Conservation (phyloP, 2,329 filamentous ascomycete species). For the Pseudocercospora musae region DNA sequence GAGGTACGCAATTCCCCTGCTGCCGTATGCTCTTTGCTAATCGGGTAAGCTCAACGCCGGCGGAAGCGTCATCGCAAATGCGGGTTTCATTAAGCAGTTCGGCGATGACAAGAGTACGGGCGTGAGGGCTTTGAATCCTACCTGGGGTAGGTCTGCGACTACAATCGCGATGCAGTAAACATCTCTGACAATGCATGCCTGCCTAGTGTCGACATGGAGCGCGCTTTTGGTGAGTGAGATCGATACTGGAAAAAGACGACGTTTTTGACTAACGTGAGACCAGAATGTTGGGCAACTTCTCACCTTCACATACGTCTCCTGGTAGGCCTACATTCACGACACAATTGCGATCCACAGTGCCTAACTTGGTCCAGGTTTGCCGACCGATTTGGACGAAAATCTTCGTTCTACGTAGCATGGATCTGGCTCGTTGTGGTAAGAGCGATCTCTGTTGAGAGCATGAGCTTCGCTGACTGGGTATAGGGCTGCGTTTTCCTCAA, state of each 20-base stretch:
- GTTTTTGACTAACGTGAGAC: not conserved
- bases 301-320: conserved; percentile 8
- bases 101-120: not conserved
- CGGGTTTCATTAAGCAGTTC: conserved; percentile 7
- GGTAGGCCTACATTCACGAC: not conserved
- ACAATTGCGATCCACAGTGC: not conserved
- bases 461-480: not conserved
- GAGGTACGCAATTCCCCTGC: not conserved
- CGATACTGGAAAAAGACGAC: not conserved
- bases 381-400: conserved; percentile 5
- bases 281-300: conserved; percentile 8
- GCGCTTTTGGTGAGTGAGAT: not conserved
- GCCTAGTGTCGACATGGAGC: conserved; percentile 10
- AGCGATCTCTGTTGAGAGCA: not conserved
- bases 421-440: conserved; percentile 6
- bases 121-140: conserved; percentile 5
- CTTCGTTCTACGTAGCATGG: conserved; percentile 7
- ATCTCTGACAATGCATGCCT: no score
- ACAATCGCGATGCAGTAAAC: no score
- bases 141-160: not conserved
- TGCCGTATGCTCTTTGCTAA: not conserved
- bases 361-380: conserved; percentile 2
- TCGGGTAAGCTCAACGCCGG: not conserved
- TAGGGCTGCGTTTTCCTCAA: conserved; percentile 6
- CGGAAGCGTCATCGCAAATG: conserved; percentile 5